Evolutionary conservation across 2,329 filamentous ascomycete species (phyloP).

Genomic region (Fusarium verrucosum): DNA sequence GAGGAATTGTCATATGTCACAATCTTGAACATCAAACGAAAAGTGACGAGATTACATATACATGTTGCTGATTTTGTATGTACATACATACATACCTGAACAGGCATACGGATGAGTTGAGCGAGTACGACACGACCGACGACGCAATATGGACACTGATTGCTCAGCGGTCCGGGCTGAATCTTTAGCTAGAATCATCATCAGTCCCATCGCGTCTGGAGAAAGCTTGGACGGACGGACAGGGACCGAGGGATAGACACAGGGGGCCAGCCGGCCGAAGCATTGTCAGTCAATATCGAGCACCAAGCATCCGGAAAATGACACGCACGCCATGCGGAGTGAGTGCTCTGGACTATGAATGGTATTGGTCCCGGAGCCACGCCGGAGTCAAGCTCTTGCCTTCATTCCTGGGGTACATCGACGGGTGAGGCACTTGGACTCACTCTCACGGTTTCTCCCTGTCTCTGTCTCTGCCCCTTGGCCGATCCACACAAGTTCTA

Average conservation of each 20-base stretch:
- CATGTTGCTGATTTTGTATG: neutral
- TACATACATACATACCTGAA: neutral
- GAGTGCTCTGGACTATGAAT: neutral
- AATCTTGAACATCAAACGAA: slow-evolving; percentile 21
- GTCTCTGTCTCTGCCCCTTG: neutral
- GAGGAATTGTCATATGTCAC: slow-evolving; percentile 29
- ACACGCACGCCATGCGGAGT: slow-evolving; percentile 18
- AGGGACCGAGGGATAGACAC: slow-evolving; percentile 31
- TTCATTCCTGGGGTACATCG: slow-evolving; percentile 34
- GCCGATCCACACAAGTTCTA: slow-evolving; percentile 22
- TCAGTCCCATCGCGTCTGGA: slow-evolving; percentile 28
- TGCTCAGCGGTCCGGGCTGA: slow-evolving; percentile 25
- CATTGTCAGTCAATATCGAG: slow-evolving; percentile 13
- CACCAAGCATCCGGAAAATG: slow-evolving; percentile 24
- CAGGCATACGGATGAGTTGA: slow-evolving; percentile 11
- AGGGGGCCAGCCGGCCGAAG: slow-evolving; percentile 15
- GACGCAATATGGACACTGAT: slow-evolving; percentile 35
- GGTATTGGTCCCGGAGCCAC: slow-evolving; percentile 21
- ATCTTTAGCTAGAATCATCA: slow-evolving; percentile 16
- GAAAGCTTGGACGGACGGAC: slow-evolving; percentile 23
- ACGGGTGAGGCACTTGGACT: slow-evolving; percentile 21
- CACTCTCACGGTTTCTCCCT: neutral
- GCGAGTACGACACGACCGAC: slow-evolving; percentile 28
- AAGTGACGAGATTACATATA: slow-evolving; percentile 12
- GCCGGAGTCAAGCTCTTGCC: slow-evolving; percentile 20